Base-by-base conservation (phyloP, 352 stramenopile species). In the Pythium dissotocum region DNA sequence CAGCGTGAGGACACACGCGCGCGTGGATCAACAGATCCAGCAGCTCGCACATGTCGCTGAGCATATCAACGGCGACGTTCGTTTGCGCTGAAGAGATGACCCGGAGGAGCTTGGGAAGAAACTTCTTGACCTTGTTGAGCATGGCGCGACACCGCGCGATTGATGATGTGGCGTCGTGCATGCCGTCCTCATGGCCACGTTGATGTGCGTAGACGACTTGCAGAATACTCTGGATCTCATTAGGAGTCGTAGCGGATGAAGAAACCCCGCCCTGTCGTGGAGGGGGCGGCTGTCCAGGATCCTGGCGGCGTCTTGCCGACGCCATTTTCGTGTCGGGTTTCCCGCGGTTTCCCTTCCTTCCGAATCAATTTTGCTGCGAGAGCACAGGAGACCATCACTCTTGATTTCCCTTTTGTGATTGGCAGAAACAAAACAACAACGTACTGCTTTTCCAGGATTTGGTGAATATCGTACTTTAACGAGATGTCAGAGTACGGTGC, bases 281-380 rank as follows among this genome's bases (percentile, higher is more conserved):
- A 14, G n/a, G 21, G 5, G 12, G 61, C 13, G 54, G 30, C 24
- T 40, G 10, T 6, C 46, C 18, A 28, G 44, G 48, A 33, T 64
- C 28, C 18, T 55, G 49, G 9, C 52, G 82, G 77, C 36, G 74
- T 72, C 65, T 85, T 83, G 7, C 82, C 84, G 30, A 79, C 70
- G 21, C 77, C 82, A 70, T 74, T 72, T 26, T 56, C 42, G 40
- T 54, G 53, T 30, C 62, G 63, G 18, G 24, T 36, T 69, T 58
- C 55, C 40, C 56, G 67, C 60, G 35, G 65, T 66, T 69, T 73
- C 61, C 67, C 57, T 63, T 69, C 56, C 21, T 54, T 53, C 33
- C 36, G 21, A 24, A 26, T 42, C 44, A 32, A 42, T 56, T 30
- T 10, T 16, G 61, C 56, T 32, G 52, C 30, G 53, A 14, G 12